Conservation (phyloP, 2,329 filamentous ascomycete genomes). For the Orbilia javanica region DNA sequence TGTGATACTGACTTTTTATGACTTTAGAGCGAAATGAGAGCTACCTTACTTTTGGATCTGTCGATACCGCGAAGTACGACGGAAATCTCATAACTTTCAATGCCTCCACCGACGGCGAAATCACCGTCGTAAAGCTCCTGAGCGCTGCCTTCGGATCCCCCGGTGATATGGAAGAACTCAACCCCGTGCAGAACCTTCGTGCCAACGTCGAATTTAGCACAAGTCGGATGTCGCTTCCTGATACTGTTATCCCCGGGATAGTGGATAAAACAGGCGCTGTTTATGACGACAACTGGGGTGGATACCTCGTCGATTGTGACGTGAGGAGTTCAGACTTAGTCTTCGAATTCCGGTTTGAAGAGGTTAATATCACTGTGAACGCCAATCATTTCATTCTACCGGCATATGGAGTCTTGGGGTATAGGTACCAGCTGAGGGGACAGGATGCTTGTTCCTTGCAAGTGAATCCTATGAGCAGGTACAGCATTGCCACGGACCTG, state of each 20-base stretch:
- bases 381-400: constrained; percentile 45
- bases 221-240: constrained; percentile 40
- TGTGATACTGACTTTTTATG: constrained; percentile 8
- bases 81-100: constrained; percentile 54
- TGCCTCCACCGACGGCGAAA: constrained; percentile 19
- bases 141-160: constrained; percentile 35
- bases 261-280: constrained; percentile 7
- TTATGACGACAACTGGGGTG: constrained; percentile 37
- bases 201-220: constrained; percentile 51
- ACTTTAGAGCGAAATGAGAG: constrained; percentile 47
- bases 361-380: constrained; percentile 38
- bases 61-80: constrained; percentile 48
- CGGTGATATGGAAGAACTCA: constrained; percentile 31
- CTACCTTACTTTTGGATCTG: constrained; percentile 35
- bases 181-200: constrained; percentile 17
- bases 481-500: constrained; percentile 38
- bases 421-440: constrained; percentile 32
- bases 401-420: constrained; percentile 22
- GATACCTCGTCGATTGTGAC: constrained; percentile 47
- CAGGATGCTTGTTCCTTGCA: constrained; percentile 42
- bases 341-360: constrained; percentile 39
- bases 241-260: constrained; percentile 13
- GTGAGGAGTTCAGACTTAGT: constrained; percentile 28
- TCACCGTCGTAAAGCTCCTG: constrained; percentile 35
- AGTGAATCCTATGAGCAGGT: constrained; percentile 33